Conservation (phyloP, 805 yeast genomes). For the Blastobotrys muscicola region DNA sequence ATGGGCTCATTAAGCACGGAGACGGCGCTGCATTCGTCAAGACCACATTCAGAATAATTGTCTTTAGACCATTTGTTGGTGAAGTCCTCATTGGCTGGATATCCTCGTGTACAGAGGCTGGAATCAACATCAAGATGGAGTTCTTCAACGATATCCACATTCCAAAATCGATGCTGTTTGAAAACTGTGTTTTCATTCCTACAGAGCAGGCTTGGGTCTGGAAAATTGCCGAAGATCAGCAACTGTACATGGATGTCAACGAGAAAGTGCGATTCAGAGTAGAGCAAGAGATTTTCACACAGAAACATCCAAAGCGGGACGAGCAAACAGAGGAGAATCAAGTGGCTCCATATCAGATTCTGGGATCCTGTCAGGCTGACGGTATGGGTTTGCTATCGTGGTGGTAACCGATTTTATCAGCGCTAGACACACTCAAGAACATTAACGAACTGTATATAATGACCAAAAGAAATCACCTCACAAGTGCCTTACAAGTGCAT, state of each 20-base stretch:
- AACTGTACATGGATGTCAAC: slow-evolving; percentile 75
- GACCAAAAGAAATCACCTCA: background rate
- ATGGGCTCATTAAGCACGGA: slow-evolving; percentile 86
- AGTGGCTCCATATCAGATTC: slow-evolving; percentile 70
- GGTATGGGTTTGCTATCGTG: slow-evolving; percentile 96
- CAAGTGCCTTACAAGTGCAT: background rate
- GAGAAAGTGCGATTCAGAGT: slow-evolving; percentile 88
- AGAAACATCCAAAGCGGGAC: slow-evolving; percentile 62
- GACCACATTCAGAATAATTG: slow-evolving; percentile 61
- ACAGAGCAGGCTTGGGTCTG: slow-evolving; percentile 95
- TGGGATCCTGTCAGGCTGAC: slow-evolving; percentile 88
- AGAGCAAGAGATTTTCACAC: slow-evolving; percentile 79
- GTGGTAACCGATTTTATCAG: slow-evolving; percentile 58
- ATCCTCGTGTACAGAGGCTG: slow-evolving; percentile 76
- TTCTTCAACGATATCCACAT: slow-evolving; percentile 89
- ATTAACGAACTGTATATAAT: no score
- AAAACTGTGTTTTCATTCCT: slow-evolving; percentile 51
- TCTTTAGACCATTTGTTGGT: slow-evolving; percentile 92
- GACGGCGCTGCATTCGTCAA: slow-evolving; percentile 84
- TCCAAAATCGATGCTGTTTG: slow-evolving; percentile 76
- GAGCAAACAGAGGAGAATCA: slow-evolving; percentile 13
- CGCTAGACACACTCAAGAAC: no score
- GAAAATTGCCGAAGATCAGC: slow-evolving; percentile 46
- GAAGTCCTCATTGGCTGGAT: slow-evolving; percentile 92
- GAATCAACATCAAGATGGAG: slow-evolving; percentile 73